Evolutionary conservation across 2,329 filamentous ascomycete species (phyloP).

Genomic region (Periconia sp.): DNA sequence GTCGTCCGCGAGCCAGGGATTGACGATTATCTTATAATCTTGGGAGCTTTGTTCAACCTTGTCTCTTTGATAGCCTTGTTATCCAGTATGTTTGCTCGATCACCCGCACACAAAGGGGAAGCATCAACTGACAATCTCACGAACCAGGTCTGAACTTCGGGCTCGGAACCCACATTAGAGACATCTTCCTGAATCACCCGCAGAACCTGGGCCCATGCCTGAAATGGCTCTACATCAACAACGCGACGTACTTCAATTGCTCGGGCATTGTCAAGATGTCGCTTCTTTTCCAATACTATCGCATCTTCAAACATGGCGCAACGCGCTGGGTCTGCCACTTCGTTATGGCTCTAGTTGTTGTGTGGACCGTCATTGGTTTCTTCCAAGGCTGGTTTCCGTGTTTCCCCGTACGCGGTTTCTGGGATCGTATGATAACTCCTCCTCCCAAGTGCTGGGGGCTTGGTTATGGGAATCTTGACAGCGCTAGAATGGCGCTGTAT

Average conservation of each 20-base stretch:
- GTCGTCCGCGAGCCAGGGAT: conserved; percentile 33
- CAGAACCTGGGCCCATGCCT: conserved; percentile 14
- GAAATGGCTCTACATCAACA: conserved; percentile 27
- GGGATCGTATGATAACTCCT: conserved; percentile 15
- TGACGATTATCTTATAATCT: conserved; percentile 37
- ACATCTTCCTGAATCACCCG: conserved; percentile 5
- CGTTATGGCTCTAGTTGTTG: conserved; percentile 16
- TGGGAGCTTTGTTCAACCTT: conserved; percentile 28
- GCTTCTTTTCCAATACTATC: conserved; percentile 37
- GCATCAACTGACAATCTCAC: background rate
- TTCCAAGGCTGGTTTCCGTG: conserved; percentile 33
- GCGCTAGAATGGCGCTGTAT: conserved; percentile 20
- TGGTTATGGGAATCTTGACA: conserved; percentile 14
- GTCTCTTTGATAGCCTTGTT: conserved; percentile 18
- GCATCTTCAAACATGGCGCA: conserved; percentile 27
- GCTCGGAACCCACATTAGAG: conserved; percentile 33
- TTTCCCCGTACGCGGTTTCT: conserved; percentile 27
- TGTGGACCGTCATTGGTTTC: conserved; percentile 30
- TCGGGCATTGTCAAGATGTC: conserved; percentile 38
- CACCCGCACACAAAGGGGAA: background rate
- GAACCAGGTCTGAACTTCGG: conserved; percentile 17
- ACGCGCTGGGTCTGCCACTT: conserved; percentile 17
- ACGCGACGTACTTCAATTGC: conserved; percentile 29
- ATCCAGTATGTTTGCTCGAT: background rate
- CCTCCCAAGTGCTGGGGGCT: conserved; percentile 29